Conservation (phyloP, 441 rosid species). For the Raphanus hybrid region DNA sequence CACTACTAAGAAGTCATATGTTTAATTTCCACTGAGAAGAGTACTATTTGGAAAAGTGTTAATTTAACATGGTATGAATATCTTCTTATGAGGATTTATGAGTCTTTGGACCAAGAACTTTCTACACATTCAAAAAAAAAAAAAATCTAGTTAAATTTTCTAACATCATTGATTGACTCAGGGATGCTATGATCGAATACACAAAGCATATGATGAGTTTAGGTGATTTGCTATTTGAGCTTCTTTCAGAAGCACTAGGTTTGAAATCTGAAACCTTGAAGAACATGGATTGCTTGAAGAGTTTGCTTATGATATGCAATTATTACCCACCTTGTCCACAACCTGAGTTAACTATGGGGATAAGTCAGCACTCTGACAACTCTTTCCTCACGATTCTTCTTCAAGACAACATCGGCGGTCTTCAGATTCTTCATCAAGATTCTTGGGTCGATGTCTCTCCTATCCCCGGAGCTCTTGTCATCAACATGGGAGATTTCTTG, state of each 20-base stretch:
- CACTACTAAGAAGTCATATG: neutral
- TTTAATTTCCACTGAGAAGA: neutral
- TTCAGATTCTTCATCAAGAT: slow-evolving; percentile 45
- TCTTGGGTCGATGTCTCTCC: slow-evolving; percentile 58
- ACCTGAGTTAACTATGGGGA: slow-evolving; percentile 60
- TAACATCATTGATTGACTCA: neutral
- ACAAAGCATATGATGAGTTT: slow-evolving; percentile 22
- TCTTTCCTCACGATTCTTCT: slow-evolving; percentile 50
- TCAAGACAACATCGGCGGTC: slow-evolving; percentile 61
- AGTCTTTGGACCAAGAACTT: neutral
- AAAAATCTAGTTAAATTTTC: neutral
- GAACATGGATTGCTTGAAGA: slow-evolving; percentile 44
- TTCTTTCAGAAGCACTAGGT: slow-evolving; percentile 48
- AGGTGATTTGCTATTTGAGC: slow-evolving; percentile 33
- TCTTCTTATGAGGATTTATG: neutral
- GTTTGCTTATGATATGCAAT: slow-evolving; percentile 35
- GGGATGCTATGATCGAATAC: slow-evolving; percentile 30
- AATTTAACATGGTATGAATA: neutral
- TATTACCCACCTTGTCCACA: slow-evolving; percentile 61
- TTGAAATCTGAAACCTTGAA: slow-evolving; percentile 23
- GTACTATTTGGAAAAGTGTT: neutral
- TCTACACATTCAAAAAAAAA: neutral
- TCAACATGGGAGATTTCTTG: slow-evolving; percentile 58
- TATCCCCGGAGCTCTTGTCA: slow-evolving; percentile 53
- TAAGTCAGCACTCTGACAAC: slow-evolving; percentile 56